Evolutionary conservation across 306 rosid genomes (phyloP).

Genomic region (Vicia villosa): DNA sequence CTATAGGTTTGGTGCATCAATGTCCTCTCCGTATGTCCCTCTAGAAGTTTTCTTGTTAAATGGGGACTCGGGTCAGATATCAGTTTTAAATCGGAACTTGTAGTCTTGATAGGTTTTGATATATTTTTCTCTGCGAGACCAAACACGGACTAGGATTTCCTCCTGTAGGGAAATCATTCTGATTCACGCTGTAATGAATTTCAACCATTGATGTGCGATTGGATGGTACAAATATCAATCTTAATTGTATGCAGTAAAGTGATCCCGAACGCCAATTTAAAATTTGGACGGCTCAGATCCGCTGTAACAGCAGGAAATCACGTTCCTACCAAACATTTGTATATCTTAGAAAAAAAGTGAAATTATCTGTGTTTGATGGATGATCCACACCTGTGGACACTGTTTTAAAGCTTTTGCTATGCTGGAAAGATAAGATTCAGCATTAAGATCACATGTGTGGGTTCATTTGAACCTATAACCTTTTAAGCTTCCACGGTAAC

Average conservation of each 20-base stretch:
- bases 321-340: background rate
- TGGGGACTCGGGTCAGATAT: constrained; percentile 90
- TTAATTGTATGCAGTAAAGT: too few relatives aligned
- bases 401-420: background rate
- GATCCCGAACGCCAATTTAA: too few relatives aligned
- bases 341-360: background rate
- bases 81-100: constrained; percentile 70
- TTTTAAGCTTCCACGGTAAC: background rate
- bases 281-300: too few relatives aligned
- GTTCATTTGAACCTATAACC: too few relatives aligned
- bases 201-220: too few relatives aligned
- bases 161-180: too few relatives aligned
- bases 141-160: background rate
- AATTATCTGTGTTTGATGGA: background rate
- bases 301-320: too few relatives aligned
- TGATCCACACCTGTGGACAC: background rate
- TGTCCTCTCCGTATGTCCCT: constrained; percentile 73
- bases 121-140: background rate
- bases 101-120: constrained; percentile 37
- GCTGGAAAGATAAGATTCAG: background rate
- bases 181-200: too few relatives aligned
- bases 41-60: constrained; percentile 92
- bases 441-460: background rate
- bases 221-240: too few relatives aligned
- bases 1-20: constrained; percentile 77